Evolutionary conservation across 1,284 basidiomycete species (phyloP).

Genomic region (Thelephora terrestris): DNA sequence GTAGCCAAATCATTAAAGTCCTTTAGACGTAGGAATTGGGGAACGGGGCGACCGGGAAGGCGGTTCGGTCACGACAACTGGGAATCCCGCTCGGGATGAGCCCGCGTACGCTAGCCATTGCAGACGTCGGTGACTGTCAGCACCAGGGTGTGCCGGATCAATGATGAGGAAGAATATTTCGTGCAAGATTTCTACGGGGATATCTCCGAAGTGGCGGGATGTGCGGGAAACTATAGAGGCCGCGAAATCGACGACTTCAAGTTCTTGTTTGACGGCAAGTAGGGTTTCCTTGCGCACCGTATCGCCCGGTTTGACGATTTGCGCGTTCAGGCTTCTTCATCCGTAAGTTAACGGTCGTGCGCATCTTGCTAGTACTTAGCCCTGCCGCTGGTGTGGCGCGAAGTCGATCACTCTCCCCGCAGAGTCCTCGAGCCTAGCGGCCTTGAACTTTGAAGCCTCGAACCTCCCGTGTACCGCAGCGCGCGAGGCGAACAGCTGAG

Average conservation of each 20-base stretch:
- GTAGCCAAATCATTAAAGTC: constrained; percentile 1
- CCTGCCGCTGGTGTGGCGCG: constrained; percentile 48
- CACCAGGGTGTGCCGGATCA: constrained; percentile 28
- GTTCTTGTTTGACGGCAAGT: constrained; percentile 16
- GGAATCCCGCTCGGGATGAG: not conserved
- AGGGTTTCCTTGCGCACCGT: constrained; percentile 22
- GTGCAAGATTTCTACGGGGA: constrained; percentile 55
- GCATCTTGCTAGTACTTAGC: constrained; percentile 32
- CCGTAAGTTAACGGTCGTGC: constrained; percentile 27
- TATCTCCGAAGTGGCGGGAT: constrained; percentile 32
- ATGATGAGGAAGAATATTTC: constrained; percentile 40
- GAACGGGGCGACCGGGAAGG: not conserved
- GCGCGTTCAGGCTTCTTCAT: constrained; percentile 25
- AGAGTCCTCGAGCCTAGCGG: constrained; percentile 58
- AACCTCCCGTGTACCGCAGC: constrained; percentile 56
- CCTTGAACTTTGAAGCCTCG: constrained; percentile 39
- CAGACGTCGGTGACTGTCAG: constrained; percentile 44
- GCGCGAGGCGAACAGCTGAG: constrained; percentile 55
- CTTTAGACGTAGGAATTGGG: not conserved
- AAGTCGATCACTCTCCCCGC: constrained; percentile 54
- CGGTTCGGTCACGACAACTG: not conserved
- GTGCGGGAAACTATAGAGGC: constrained; percentile 12
- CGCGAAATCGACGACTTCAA: constrained; percentile 10
- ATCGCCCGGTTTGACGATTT: constrained; percentile 16
- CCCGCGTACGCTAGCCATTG: constrained; percentile 40